Conservation (phyloP, 306 rosid species). For the Luffa aegyptiaca region DNA sequence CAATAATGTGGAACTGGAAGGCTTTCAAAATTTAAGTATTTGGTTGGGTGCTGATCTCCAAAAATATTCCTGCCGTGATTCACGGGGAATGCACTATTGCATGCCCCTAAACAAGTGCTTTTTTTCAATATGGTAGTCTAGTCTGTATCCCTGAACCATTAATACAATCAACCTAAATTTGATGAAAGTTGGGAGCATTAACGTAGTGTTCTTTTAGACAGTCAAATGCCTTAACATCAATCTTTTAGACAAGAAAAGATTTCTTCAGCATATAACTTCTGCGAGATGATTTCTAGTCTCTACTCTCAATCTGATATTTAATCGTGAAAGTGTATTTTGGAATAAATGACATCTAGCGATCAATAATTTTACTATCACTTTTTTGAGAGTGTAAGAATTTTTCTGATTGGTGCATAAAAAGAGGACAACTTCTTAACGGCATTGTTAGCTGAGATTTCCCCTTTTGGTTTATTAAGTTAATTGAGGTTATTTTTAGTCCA, state of each 20-base stretch:
- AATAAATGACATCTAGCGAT: background rate
- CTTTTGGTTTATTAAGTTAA: background rate
- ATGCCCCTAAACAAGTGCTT: background rate
- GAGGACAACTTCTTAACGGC: background rate
- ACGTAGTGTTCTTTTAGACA: background rate
- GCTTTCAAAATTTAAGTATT: background rate
- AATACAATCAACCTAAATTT: background rate
- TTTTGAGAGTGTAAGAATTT: no score
- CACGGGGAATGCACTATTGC: background rate
- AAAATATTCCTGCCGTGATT: background rate
- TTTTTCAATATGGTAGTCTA: background rate
- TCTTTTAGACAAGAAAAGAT: background rate
- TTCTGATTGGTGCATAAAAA: background rate
- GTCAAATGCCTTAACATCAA: background rate
- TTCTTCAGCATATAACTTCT: background rate
- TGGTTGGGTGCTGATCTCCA: background rate
- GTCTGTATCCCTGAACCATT: background rate
- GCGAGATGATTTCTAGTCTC: background rate
- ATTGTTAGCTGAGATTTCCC: background rate
- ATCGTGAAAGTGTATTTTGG: background rate
- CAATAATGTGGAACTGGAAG: background rate
- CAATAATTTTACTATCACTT: background rate
- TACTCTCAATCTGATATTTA: background rate
- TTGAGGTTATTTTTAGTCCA: background rate
- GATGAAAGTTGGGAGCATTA: background rate